Evolutionary conservation across 345 rosid genomes (phyloP).

Genomic region (Eucalyptus virginea): DNA sequence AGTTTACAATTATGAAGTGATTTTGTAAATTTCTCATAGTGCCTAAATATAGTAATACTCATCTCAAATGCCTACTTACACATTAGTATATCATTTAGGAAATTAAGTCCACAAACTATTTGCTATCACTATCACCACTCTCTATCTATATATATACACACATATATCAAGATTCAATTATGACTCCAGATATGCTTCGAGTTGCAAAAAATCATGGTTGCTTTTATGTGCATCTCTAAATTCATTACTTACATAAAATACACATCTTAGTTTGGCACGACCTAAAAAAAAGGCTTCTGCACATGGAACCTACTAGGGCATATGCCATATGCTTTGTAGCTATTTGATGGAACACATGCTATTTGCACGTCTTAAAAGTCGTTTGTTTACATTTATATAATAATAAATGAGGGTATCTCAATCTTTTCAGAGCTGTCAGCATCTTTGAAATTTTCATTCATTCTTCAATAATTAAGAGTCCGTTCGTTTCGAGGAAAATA

Average conservation of each 20-base stretch:
- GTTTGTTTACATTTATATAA: background rate
- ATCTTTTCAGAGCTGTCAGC: background rate
- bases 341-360: background rate
- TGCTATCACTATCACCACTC: background rate
- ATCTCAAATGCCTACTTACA: background rate
- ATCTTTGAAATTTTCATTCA: background rate
- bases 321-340: background rate
- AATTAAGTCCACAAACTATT: background rate
- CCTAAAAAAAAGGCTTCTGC: background rate
- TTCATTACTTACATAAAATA: background rate
- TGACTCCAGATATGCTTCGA: background rate
- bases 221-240: background rate
- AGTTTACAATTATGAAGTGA: background rate
- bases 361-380: background rate
- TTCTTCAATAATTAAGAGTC: background rate
- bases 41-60: background rate
- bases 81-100: background rate
- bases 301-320: background rate
- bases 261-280: background rate
- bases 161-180: background rate
- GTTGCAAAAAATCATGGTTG: background rate
- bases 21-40: background rate
- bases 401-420: background rate
- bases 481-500: too few species aligned
- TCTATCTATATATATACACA: background rate